Evolutionary conservation across 805 yeast species (phyloP), one percentile per base, ranked within the genome.

Genomic region (Henningerozyma blattae): DNA sequence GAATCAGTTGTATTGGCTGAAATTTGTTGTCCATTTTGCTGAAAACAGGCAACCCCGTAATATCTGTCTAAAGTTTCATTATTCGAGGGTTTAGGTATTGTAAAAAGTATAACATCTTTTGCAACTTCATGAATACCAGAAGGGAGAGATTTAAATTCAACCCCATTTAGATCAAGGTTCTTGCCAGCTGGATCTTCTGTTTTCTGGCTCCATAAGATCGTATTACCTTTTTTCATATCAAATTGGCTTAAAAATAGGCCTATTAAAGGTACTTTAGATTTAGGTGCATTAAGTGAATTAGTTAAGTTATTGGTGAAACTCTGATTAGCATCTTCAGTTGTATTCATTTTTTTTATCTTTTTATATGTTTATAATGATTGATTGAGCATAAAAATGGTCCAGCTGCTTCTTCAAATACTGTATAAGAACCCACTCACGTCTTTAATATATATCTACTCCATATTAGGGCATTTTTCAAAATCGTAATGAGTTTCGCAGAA

Each of bases 81-180:
- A 2, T 30, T 40, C 5, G 46, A 36, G 5, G 40, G 35, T 26
- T 50, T 55, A 7, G 62, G 57, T 5, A 61, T 51, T 3, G 64
- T 66, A 52, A 77, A 77, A 34, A 70, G 68, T 1, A 77, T 61
- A 2, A 70, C 67, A 46, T 78, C 86, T 12, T 52, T 50, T 3
- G 62, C 60, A 4, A 40, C 36, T 12, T 69, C 63, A 46, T 78
- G 86, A 2, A 76, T 58, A 1, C 87, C 85, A 0, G 83, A 74
- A 0, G 86, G 86, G 29, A 78, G 54, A n/a, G 76, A 61, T 42
- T 73, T 70, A 54, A 67, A 77, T 52, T 78, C 86, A 3, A 77
- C 47, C 10, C 68, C 67, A 20, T 61, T 52, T 18, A 72, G 45
- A 20, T 40, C 22, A 18, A 70, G 43, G 9, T 38, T 22, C 16